Evolutionary conservation across 495 filamentous ascomycete species (phyloP).

Genomic region (Aspergillus cavernicola): DNA sequence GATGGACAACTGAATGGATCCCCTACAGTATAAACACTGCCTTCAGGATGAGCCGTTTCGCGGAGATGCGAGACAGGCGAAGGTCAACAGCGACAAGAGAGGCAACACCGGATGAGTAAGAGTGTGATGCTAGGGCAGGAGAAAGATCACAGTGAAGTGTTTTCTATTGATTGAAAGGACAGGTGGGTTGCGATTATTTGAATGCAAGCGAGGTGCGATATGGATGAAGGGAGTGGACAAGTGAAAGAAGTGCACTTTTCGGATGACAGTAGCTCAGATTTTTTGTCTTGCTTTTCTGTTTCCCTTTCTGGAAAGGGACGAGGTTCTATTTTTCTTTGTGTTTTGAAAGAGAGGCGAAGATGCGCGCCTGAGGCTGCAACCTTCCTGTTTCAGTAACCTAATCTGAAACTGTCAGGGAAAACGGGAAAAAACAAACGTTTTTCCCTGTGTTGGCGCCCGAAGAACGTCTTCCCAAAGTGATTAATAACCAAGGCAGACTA

Average conservation of each 20-base stretch:
- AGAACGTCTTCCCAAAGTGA: slow-evolving; percentile 18
- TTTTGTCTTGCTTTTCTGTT: slow-evolving; percentile 20
- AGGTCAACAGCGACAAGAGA: slow-evolving; percentile 10
- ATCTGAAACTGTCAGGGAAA: slow-evolving; percentile 15
- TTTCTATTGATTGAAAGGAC: slow-evolving; percentile 25
- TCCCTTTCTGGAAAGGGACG: slow-evolving; percentile 20
- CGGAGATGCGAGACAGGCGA: slow-evolving; percentile 10
- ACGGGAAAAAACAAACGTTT: slow-evolving; percentile 13
- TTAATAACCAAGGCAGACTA: slow-evolving; percentile 13
- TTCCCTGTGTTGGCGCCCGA: slow-evolving; percentile 17
- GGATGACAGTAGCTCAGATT: slow-evolving; percentile 12
- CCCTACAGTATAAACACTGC: slow-evolving; percentile 54
- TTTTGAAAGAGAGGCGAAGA: slow-evolving; percentile 27
- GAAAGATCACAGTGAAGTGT: slow-evolving; percentile 48
- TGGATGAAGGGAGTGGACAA: slow-evolving; percentile 21
- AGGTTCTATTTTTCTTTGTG: slow-evolving; percentile 36
- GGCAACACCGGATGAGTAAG: neutral
- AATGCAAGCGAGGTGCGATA: slow-evolving; percentile 15
- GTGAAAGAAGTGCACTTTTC: slow-evolving; percentile 16
- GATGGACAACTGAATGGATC: slow-evolving; percentile 99
- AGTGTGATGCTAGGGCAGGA: slow-evolving; percentile 11
- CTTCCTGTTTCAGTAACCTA: slow-evolving; percentile 31
- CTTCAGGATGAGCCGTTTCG: slow-evolving; percentile 14
- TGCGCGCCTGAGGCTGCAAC: slow-evolving; percentile 23
- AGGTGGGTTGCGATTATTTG: slow-evolving; percentile 7